A percentile compares a stretch with the other conserved stretches of the same genome.
phyloP scores from a whole-genome alignment of 148 eudicot genomes.

The Simmondsia chinensis region DNA sequence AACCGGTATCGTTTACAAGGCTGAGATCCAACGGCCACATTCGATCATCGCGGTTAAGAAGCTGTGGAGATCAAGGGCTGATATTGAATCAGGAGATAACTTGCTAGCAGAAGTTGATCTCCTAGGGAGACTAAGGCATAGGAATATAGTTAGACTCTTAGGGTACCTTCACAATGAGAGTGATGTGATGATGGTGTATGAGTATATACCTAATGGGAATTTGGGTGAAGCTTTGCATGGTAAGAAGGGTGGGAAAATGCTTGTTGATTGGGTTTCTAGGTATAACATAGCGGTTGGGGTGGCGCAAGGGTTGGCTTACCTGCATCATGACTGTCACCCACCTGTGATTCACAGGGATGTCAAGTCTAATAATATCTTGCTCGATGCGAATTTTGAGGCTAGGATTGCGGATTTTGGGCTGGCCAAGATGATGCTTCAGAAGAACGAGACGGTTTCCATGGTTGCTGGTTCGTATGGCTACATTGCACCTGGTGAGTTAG shows the following conservation, averaged over 20 bases:
- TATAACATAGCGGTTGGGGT: conserved; percentile 37
- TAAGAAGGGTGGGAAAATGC: conserved; percentile 18
- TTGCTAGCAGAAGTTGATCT: conserved; percentile 33
- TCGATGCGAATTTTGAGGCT: conserved; percentile 32
- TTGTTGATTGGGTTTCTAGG: conserved; percentile 41
- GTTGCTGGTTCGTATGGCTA: conserved; percentile 40
- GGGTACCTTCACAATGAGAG: conserved; percentile 37
- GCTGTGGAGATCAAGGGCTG: conserved; percentile 27
- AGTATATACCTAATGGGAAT: conserved; percentile 37
- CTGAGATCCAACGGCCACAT: conserved; percentile 31
- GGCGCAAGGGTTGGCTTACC: conserved; percentile 37
- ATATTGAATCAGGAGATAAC: conserved; percentile 23
- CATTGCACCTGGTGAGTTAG: conserved; percentile 32
- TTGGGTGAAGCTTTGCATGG: conserved; percentile 33
- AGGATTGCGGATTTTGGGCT: conserved; percentile 39
- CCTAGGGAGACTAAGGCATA: conserved; percentile 34
- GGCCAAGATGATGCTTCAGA: conserved; percentile 36
- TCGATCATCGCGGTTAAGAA: conserved; percentile 35
- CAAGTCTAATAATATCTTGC: conserved; percentile 35
- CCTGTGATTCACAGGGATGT: conserved; percentile 32
- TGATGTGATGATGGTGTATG: conserved; percentile 34
- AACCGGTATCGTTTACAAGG: conserved; percentile 34
- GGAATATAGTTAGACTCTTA: conserved; percentile 32
- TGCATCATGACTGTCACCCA: conserved; percentile 41
- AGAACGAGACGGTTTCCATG: conserved; percentile 33